A percentile compares a stretch with the other conserved stretches of the same genome.
phyloP scores from a whole-genome alignment of 2,329 filamentous ascomycete genomes.

The Mycosphaerelloides madeirae region DNA sequence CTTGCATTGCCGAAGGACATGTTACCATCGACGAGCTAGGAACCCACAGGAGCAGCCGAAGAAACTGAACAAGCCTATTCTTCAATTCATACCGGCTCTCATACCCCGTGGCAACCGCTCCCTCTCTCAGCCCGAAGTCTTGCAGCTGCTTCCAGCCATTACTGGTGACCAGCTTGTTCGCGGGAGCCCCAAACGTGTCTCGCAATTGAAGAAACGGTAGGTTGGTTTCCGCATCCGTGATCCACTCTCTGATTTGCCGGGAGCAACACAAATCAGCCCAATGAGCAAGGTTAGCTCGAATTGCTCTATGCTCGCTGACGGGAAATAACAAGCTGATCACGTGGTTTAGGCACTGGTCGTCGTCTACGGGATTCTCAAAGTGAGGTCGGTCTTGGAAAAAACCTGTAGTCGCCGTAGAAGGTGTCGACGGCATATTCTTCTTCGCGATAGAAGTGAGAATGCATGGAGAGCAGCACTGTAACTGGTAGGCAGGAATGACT shows the following conservation, averaged over 20 bases:
- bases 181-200: constrained; percentile 58
- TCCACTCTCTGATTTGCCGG: constrained; percentile 52
- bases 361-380: no score
- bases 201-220: constrained; percentile 57
- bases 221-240: constrained; percentile 62
- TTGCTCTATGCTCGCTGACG: no score
- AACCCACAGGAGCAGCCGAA: constrained; percentile 56
- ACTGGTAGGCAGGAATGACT: no score
- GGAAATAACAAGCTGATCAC: no score
- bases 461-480: no score
- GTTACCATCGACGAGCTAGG: constrained; percentile 57
- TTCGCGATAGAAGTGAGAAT: no score
- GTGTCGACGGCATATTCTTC: no score
- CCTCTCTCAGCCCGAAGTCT: constrained; percentile 54
- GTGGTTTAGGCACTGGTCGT: no score
- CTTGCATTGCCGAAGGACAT: constrained; percentile 64
- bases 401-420: no score
- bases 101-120: constrained; percentile 58
- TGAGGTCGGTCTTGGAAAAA: no score
- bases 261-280: no score
- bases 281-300: no score
- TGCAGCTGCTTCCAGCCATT: constrained; percentile 64
- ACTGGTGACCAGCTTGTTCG: constrained; percentile 57
- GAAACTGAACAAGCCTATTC: constrained; percentile 57
- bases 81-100: constrained; percentile 49